Evolutionary conservation across 768 basidiomycete genomes (phyloP).

Genomic region (Pleurotus salmoneostramineus): DNA sequence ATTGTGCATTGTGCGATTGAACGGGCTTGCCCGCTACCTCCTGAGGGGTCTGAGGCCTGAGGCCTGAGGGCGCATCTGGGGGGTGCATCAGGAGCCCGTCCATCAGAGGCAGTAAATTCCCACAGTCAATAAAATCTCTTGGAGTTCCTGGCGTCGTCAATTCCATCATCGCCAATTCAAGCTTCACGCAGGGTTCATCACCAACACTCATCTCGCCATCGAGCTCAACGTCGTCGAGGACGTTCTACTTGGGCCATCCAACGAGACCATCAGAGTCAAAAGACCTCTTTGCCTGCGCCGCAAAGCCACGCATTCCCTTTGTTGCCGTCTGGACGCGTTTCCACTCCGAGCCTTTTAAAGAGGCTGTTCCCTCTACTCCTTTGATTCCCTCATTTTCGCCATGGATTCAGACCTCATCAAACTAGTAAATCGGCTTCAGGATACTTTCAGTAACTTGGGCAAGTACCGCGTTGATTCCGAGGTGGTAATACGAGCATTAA

Average conservation of each 20-base stretch:
- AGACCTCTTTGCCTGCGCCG: not conserved
- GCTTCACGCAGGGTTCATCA: not conserved
- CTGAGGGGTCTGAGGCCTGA: too few species aligned
- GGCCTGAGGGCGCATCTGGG: too few species aligned
- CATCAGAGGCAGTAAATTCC: too few species aligned
- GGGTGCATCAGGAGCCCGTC: too few species aligned
- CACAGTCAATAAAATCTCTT: too few species aligned
- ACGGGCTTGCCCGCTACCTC: too few species aligned
- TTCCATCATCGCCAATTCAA: too few species aligned
- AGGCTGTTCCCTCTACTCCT: not conserved
- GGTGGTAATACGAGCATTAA: conserved; percentile 11
- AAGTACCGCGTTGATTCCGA: conserved; percentile 23
- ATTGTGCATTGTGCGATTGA: too few species aligned
- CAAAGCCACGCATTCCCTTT: not conserved
- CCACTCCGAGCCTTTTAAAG: not conserved
- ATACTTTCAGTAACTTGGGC: conserved; percentile 88
- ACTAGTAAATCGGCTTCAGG: conserved; percentile 93
- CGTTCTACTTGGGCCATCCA: not conserved
- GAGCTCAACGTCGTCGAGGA: not conserved
- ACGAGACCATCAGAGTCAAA: not conserved
- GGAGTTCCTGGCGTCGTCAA: too few species aligned
- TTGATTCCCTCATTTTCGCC: conserved; percentile 6
- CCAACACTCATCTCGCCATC: not conserved
- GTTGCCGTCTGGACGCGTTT: conserved; percentile 3
- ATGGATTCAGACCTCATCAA: conserved; percentile 97